Percentiles rank a stretch among this genome's conserved stretches.
Conservation (phyloP, 2,329 filamentous ascomycete species). For the Trichocomaceae sp. region DNA sequence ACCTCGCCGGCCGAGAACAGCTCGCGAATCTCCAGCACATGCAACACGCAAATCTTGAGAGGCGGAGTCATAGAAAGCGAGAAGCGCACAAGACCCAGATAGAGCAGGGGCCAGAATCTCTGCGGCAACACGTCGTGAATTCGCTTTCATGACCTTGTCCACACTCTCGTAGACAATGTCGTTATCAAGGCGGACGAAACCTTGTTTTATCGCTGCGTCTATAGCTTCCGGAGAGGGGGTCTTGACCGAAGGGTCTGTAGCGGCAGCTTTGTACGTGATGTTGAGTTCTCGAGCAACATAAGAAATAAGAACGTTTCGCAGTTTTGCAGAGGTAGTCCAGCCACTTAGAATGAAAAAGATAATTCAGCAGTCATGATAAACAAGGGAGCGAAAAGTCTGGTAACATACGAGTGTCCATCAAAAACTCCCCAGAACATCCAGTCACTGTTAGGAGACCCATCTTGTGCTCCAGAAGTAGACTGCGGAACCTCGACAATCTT, state of each 20-base stretch:
- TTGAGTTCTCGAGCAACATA: slow-evolving; percentile 93
- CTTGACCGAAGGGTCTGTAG: slow-evolving; percentile 50
- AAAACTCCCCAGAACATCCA: slow-evolving; percentile 99
- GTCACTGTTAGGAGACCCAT: slow-evolving; percentile 60
- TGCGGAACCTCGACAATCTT: slow-evolving; percentile 89
- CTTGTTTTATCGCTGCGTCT: slow-evolving; percentile 84
- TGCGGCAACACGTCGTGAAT: slow-evolving; percentile 83
- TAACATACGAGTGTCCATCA: slow-evolving; percentile 80
- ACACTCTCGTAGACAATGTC: slow-evolving; percentile 94
- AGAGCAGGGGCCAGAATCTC: slow-evolving; percentile 87
- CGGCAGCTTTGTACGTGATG: slow-evolving; percentile 73
- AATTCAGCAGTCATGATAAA: slow-evolving; percentile 2
- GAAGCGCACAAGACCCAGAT: slow-evolving; percentile 91
- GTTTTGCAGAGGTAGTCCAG: slow-evolving; percentile 95
- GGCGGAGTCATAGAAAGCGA: slow-evolving; percentile 90
- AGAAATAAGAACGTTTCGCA: slow-evolving; percentile 84
- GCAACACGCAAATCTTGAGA: slow-evolving; percentile 87
- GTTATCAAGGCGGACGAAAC: slow-evolving; percentile 80
- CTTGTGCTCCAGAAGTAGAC: slow-evolving; percentile 48
- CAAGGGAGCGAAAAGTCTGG: neutral
- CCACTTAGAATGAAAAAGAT: slow-evolving; percentile 50
- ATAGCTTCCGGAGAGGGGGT: slow-evolving; percentile 72
- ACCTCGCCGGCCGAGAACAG: slow-evolving; percentile 76
- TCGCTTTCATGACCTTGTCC: slow-evolving; percentile 79
- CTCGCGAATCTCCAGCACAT: slow-evolving; percentile 92